phyloP scores from a whole-genome alignment of 495 filamentous ascomycete species.

The Lophiotrema nucula region DNA sequence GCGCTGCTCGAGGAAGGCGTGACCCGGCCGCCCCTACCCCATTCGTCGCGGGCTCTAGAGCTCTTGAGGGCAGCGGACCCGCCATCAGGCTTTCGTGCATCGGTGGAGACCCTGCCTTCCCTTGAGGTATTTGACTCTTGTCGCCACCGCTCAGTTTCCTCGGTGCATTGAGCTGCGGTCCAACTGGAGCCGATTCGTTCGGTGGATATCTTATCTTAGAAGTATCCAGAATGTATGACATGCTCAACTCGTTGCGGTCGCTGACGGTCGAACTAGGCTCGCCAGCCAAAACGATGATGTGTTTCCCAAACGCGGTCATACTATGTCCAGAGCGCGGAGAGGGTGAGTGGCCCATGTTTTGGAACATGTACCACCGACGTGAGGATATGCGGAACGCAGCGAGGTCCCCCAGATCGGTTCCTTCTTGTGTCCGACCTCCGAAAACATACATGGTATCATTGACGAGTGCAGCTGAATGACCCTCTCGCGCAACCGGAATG shows the following conservation, averaged over 20 bases:
- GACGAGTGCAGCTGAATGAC: conserved; percentile 88
- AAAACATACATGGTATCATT: conserved; percentile 99
- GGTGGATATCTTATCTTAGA: conserved; percentile 92
- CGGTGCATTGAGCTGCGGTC: conserved; percentile 44
- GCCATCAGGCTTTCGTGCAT: conserved; percentile 20
- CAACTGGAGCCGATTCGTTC: conserved; percentile 47
- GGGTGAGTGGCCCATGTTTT: conserved; percentile 97
- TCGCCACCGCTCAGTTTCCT: conserved; percentile 33
- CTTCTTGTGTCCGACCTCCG: conserved; percentile 92
- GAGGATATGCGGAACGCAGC: conserved; percentile 92
- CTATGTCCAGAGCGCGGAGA: conserved; percentile 93
- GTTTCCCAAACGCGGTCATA: conserved; percentile 92
- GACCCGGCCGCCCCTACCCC: conserved; percentile 43
- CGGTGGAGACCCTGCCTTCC: conserved; percentile 15
- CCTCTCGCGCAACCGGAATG: conserved; percentile 89
- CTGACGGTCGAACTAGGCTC: conserved; percentile 86
- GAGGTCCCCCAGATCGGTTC: conserved; percentile 85
- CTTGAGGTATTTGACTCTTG: conserved; percentile 23
- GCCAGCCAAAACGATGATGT: conserved; percentile 87
- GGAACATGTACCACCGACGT: conserved; percentile 97
- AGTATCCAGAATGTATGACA: conserved; percentile 91
- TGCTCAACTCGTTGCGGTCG: conserved; percentile 76
- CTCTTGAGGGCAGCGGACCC: conserved; percentile 31
- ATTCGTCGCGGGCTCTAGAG: conserved; percentile 37
- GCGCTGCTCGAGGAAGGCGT: conserved; percentile 66